Conservation (phyloP, 2,329 filamentous ascomycete genomes). For the Colletotrichum euphorbiae region DNA sequence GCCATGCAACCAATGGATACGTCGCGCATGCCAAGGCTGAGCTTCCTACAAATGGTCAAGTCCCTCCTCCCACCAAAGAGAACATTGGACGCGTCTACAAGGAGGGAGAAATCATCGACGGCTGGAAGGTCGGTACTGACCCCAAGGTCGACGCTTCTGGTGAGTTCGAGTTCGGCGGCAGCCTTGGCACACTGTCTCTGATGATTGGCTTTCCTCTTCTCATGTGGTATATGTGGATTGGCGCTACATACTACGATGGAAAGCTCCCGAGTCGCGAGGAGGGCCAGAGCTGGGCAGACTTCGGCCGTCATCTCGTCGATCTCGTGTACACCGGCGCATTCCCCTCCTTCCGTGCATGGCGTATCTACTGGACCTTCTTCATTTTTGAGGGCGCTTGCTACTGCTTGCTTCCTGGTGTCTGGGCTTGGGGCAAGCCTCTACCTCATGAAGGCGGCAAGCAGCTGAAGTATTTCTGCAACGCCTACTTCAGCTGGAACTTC, state of each 20-base stretch:
- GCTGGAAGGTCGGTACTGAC: slow-evolving; percentile 70
- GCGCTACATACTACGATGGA: slow-evolving; percentile 85
- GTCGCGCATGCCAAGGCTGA: slow-evolving; percentile 15
- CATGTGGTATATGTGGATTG: slow-evolving; percentile 98
- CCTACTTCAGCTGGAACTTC: slow-evolving; percentile 85
- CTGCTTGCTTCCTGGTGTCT: slow-evolving; percentile 87
- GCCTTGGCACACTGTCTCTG: slow-evolving; percentile 77
- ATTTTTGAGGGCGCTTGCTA: slow-evolving; percentile 87
- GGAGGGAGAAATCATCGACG: slow-evolving; percentile 57
- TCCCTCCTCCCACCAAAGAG: slow-evolving; percentile 28
- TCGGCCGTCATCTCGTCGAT: slow-evolving; percentile 72
- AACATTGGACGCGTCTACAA: slow-evolving; percentile 34
- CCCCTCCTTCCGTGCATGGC: slow-evolving; percentile 85
- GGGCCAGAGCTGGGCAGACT: slow-evolving; percentile 73
- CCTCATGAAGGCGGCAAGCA: slow-evolving; percentile 85
- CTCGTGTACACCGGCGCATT: slow-evolving; percentile 86
- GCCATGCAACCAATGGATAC: slow-evolving; percentile 41
- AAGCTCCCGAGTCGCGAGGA: slow-evolving; percentile 74
- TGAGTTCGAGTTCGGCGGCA: slow-evolving; percentile 84
- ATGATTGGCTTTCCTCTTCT: slow-evolving; percentile 89
- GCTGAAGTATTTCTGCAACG: slow-evolving; percentile 95
- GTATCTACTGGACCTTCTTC: slow-evolving; percentile 95
- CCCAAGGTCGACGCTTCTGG: slow-evolving; percentile 73
- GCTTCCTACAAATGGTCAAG: slow-evolving; percentile 5
- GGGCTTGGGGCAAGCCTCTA: slow-evolving; percentile 88